Evolutionary conservation across 2,329 filamentous ascomycete genomes (phyloP), one percentile per base, ranked within the genome.

Genomic region (Penicillium capsulatum): DNA sequence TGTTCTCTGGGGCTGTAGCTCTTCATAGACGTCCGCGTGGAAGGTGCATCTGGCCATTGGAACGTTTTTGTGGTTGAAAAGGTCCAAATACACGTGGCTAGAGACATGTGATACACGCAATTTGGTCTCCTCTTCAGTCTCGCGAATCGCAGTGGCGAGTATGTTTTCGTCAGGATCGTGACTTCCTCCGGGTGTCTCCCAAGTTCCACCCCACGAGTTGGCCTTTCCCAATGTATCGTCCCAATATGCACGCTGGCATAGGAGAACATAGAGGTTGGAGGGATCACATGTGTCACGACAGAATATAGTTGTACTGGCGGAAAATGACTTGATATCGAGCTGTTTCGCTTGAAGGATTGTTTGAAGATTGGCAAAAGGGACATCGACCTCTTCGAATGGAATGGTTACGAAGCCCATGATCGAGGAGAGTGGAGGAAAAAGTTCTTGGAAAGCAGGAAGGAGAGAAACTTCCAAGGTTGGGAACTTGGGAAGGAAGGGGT

Each of bases 331-430:
- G 31, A 38, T 38, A 10, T 26, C 28, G 28, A 17, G 36, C 20
- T 38, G 17, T 17, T 32, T 38, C 31, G 36, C 36, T 28, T 28
- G 26, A 28, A 28, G 26, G 26, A 4, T 28, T 6, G 26, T 28
- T 38, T 31, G 36, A 38, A 38, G 30, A 19, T 32, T 22, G 36
- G 20, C 17, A 31, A 38, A 38, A 15, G 36, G 36, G 19, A 38
- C 24, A 33, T 38, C 29, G 29, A 38, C 30, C 14, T 27, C 20
- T 28, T 38, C 36, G 7, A 38, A 26, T 31, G 35, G 34, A 17
- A 36, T 29, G 24, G 20, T 36, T 10, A 27, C 16, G 17, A 24
- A 36, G 6, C 15, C 24, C 34, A 36, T 36, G 34, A 29, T 36
- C 26, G 11, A 28, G 26, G 26, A 28, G 26, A 28, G 26, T n/a